Evolutionary conservation across 371 early-diverging fungal species (phyloP).

Genomic region (Apophysomyces variabilis): DNA sequence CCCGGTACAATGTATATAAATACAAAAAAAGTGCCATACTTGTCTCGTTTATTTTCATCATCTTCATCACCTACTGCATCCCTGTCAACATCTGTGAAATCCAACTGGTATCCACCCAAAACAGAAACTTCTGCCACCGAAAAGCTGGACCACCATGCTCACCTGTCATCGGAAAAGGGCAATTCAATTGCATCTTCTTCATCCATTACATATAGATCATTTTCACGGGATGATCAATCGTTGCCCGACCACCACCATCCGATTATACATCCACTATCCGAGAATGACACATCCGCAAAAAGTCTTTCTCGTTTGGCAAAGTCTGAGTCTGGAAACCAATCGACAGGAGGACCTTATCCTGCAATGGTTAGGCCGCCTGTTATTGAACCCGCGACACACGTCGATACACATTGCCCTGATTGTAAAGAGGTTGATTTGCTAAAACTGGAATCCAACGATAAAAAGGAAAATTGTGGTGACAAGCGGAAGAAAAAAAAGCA

Average conservation of each 20-base stretch:
- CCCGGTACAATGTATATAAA: conserved; percentile 11
- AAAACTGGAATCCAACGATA: neutral
- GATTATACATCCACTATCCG: neutral
- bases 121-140: neutral
- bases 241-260: neutral
- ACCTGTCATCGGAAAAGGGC: conserved; percentile 2
- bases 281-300: neutral
- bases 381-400: neutral
- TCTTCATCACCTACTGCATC: conserved; percentile 6
- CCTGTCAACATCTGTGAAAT: neutral
- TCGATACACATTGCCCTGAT: neutral
- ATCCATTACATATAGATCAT: neutral
- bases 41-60: conserved; percentile 11
- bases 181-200: neutral
- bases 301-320: neutral
- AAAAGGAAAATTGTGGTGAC: neutral
- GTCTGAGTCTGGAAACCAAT: conserved; percentile 1
- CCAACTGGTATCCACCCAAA: neutral
- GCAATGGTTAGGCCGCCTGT: neutral
- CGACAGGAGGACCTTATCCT: neutral
- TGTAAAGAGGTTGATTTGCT: neutral
- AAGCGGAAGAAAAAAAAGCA: conserved; percentile 3
- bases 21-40: conserved; percentile 8
- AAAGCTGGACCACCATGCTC: neutral
- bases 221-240: neutral